phyloP scores from a whole-genome alignment of 257 asterid genomes.

The Solanum habrochaites region DNA sequence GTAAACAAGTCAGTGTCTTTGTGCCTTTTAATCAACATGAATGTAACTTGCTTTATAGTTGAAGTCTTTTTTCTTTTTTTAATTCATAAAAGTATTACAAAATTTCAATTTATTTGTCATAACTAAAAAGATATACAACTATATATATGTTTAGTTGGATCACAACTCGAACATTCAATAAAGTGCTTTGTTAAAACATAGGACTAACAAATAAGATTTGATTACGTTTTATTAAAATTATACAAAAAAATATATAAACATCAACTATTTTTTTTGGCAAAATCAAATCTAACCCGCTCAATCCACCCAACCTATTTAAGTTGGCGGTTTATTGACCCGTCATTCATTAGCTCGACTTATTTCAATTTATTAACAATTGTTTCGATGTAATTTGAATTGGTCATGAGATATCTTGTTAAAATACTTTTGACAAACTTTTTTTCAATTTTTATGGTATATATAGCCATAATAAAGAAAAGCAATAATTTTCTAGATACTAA shows the following conservation, averaged over 20 bases:
- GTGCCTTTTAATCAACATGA: not conserved
- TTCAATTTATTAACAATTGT: too few species aligned
- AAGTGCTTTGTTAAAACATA: not conserved
- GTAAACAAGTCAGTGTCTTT: not conserved
- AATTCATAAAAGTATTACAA: not conserved
- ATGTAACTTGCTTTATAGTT: not conserved
- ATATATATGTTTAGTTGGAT: not conserved
- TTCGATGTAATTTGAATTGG: too few species aligned
- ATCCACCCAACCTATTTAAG: too few species aligned
- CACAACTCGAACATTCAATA: not conserved
- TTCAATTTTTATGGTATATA: too few species aligned
- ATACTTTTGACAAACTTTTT: too few species aligned
- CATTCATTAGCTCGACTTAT: too few species aligned
- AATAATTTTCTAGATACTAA: too few species aligned
- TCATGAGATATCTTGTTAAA: too few species aligned
- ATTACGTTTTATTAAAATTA: too few species aligned
- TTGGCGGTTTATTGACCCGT: accelerated
- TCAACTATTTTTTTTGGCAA: not conserved
- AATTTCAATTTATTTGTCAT: not conserved
- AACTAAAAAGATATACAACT: not conserved
- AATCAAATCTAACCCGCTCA: accelerated
- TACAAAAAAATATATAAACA: too few species aligned
- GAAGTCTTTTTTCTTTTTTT: not conserved
- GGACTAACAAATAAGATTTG: too few species aligned
- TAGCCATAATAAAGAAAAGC: not conserved